These are phyloP conservation scores for Plantago lanceolata DNA, from an alignment of 305 asterid species.

Conservation along the genomic window DNA sequence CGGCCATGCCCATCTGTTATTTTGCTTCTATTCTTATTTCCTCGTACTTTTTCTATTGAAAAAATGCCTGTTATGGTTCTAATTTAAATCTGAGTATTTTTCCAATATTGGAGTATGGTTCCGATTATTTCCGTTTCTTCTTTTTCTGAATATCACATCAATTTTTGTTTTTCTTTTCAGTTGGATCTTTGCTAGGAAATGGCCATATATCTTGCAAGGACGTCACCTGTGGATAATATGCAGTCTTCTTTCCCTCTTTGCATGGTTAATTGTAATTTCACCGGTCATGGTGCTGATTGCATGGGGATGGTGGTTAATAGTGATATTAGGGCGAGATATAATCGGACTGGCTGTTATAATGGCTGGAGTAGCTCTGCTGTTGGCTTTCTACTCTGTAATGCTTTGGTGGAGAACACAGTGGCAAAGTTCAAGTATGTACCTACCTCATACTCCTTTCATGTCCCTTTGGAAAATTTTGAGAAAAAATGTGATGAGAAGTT, in stretches of 20 bases:
- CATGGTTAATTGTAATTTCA: slow-evolving; percentile 81
- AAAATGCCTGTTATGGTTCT: background rate
- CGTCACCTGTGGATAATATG: slow-evolving; percentile 85
- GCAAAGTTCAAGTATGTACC: slow-evolving; percentile 98
- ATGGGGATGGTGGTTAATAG: slow-evolving; percentile 95
- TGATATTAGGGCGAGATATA: slow-evolving; percentile 87
- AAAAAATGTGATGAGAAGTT: slow-evolving; percentile 9
- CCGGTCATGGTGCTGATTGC: slow-evolving; percentile 64
- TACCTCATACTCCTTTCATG: background rate
- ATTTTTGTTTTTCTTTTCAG: slow-evolving; percentile 44
- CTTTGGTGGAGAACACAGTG: slow-evolving; percentile 99
- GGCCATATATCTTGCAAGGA: slow-evolving; percentile 85
- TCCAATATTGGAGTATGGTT: no score
- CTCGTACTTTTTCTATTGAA: background rate
- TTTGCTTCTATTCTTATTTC: background rate
- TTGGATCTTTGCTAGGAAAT: slow-evolving; percentile 97
- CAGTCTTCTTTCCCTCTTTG: slow-evolving; percentile 62
- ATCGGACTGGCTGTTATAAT: slow-evolving; percentile 95
- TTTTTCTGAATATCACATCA: slow-evolving; percentile 27
- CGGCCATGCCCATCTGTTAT: background rate
- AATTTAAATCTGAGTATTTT: background rate
- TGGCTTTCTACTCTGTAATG: slow-evolving; percentile 95
- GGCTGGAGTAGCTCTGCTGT: slow-evolving; percentile 92
- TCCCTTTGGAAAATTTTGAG: slow-evolving; percentile 20
- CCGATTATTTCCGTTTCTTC: background rate